A percentile compares a stretch with the other conserved stretches of the same genome.
phyloP scores from a whole-genome alignment of 495 filamentous ascomycete species.

The Penicillium parvum region DNA sequence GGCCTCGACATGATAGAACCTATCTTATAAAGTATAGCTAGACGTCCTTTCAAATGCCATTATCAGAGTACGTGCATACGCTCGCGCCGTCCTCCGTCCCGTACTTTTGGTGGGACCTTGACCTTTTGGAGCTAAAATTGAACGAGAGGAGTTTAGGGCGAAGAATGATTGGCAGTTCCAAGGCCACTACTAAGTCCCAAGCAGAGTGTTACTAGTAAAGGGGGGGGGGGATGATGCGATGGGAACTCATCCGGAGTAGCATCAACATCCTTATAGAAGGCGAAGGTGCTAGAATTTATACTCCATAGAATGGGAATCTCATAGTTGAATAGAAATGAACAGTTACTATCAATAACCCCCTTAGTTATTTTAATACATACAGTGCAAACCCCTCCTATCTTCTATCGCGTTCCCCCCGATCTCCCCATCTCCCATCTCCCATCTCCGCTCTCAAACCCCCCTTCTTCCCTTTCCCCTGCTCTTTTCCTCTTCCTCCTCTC shows the following conservation, averaged over 20 bases:
- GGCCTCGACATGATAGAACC: no score
- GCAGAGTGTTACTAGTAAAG: not conserved
- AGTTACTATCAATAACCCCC: not conserved
- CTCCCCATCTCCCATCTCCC: slow-evolving; percentile 1
- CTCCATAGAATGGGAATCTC: not conserved
- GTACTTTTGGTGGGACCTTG: no score
- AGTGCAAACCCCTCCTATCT: slow-evolving; percentile 2
- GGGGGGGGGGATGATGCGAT: not conserved
- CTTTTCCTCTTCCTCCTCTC: slow-evolving; percentile 12
- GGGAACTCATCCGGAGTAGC: not conserved
- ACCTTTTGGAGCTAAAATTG: no score
- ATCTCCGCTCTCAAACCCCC: slow-evolving; percentile 13
- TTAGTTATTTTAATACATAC: not conserved
- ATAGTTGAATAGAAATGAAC: not conserved
- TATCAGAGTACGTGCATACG: no score
- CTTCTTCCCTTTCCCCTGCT: slow-evolving; percentile 16
- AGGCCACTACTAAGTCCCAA: no score
- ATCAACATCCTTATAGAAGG: not conserved
- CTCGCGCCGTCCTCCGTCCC: not conserved
- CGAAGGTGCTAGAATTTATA: no score
- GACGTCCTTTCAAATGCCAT: no score
- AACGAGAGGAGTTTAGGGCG: no score
- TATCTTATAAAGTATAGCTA: no score
- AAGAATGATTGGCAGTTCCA: not conserved
- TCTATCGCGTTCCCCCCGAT: slow-evolving; percentile 1